Percentiles rank a stretch among this genome's conserved stretches.
phyloP scores from a whole-genome alignment of 345 rosid genomes.

The Salix suchowensis region DNA sequence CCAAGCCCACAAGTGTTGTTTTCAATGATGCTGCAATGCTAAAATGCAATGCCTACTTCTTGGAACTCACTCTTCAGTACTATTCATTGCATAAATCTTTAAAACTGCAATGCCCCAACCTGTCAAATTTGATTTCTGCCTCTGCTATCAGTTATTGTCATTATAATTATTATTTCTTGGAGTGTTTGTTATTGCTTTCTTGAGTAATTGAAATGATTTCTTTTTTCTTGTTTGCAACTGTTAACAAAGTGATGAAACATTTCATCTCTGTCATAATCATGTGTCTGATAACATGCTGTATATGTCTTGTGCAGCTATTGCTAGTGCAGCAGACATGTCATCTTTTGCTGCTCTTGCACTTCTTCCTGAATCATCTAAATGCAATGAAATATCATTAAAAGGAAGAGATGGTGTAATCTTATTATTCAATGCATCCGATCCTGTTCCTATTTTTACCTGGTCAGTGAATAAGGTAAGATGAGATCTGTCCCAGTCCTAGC shows the following conservation, averaged over 20 bases:
- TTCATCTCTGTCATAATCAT: not conserved
- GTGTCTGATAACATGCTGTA: not conserved
- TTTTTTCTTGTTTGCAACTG: not conserved
- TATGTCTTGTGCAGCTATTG: slow-evolving; percentile 52
- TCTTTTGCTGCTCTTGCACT: slow-evolving; percentile 67
- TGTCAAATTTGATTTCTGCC: not conserved
- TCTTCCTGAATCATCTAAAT: slow-evolving; percentile 43
- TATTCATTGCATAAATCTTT: not conserved
- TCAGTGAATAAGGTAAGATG: slow-evolving; percentile 67
- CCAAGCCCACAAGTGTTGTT: not conserved
- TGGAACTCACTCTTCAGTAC: not conserved
- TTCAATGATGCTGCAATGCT: not conserved
- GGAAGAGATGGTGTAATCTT: slow-evolving; percentile 76
- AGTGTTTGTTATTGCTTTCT: not conserved
- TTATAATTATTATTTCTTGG: not conserved
- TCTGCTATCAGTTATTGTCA: not conserved
- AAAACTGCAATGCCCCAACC: not conserved
- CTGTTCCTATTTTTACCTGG: slow-evolving; percentile 75
- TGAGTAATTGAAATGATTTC: not conserved
- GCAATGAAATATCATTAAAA: slow-evolving; percentile 24
- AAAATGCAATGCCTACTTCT: not conserved
- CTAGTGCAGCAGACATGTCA: slow-evolving; percentile 46
- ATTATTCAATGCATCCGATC: slow-evolving; percentile 56
- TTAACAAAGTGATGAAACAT: not conserved
- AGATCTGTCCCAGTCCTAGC: not conserved